Conservation (phyloP, 805 yeast genomes). For the Lipomyces kockii region DNA sequence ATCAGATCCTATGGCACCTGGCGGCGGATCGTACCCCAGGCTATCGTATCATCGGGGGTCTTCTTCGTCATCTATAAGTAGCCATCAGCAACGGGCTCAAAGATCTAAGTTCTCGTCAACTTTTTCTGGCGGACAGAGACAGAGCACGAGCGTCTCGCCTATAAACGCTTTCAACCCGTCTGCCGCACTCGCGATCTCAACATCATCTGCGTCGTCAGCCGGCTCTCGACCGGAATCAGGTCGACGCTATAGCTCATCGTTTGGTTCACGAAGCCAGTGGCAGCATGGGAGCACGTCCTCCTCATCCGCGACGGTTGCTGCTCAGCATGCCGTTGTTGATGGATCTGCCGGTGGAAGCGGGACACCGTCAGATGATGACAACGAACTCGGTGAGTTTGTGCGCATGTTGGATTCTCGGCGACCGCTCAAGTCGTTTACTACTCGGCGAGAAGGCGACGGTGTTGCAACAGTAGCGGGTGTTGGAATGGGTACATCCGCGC, state of each 20-base stretch:
- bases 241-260: conserved; percentile 28
- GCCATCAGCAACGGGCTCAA: background rate
- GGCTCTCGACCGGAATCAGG: conserved; percentile 1
- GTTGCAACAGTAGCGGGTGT: background rate
- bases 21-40: conserved; percentile 43
- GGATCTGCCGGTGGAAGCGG: background rate
- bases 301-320: conserved; percentile 7
- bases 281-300: conserved; percentile 9
- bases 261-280: conserved; percentile 24
- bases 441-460: conserved; percentile 1
- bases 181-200: background rate
- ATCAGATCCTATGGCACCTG: conserved; percentile 37
- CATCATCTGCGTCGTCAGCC: conserved; percentile 6
- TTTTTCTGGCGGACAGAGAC: background rate
- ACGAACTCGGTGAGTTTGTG: conserved; percentile 65
- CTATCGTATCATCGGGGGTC: conserved; percentile 48
- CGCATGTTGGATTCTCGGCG: conserved; percentile 68
- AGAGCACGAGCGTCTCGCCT: background rate
- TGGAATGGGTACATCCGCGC: conserved; percentile 10
- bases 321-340: conserved; percentile 2
- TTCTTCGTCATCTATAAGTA: conserved; percentile 17
- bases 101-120: background rate
- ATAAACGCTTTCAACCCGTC: background rate
- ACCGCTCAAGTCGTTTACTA: conserved; percentile 51
- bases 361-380: conserved; percentile 47